phyloP scores from a whole-genome alignment of 2,329 filamentous ascomycete species.

The Cladosporium colombiae region DNA sequence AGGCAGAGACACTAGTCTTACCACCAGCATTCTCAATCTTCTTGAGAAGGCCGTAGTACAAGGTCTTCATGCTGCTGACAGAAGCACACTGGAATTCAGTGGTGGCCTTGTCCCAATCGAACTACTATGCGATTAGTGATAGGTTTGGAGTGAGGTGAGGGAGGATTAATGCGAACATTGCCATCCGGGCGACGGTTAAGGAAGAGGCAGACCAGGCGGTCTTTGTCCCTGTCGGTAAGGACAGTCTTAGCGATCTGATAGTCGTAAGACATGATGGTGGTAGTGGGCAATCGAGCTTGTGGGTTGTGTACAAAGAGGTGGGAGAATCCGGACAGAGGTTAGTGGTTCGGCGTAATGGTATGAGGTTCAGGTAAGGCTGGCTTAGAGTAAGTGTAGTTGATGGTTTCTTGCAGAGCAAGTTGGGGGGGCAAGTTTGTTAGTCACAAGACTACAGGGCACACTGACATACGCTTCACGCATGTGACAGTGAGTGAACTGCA shows the following conservation, averaged over 20 bases:
- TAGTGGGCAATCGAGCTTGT: not conserved
- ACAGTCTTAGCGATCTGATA: slow-evolving; percentile 28
- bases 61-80: slow-evolving; percentile 27
- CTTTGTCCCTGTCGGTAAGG: too few species aligned
- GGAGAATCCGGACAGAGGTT: not conserved
- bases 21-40: slow-evolving; percentile 33
- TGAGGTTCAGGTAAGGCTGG: not conserved
- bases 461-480: not conserved
- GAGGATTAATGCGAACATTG: slow-evolving; percentile 16
- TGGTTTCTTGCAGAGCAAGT: not conserved
- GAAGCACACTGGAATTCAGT: slow-evolving; percentile 23
- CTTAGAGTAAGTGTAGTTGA: not conserved
- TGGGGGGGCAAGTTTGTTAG: not conserved
- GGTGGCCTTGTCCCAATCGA: slow-evolving; percentile 34
- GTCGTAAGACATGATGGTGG: slow-evolving; percentile 28
- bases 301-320: not conserved
- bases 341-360: not conserved
- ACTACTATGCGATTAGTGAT: not conserved
- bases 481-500: not conserved
- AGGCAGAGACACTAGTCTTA: slow-evolving; percentile 21
- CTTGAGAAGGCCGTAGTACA: slow-evolving; percentile 23
- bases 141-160: not conserved
- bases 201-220: slow-evolving; percentile 22
- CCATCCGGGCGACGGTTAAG: slow-evolving; percentile 27
- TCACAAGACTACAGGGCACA: not conserved